These are phyloP conservation scores for Dorcoceras hygrometricum DNA, from an alignment of 257 asterid genomes.

Conservation along the genomic window DNA sequence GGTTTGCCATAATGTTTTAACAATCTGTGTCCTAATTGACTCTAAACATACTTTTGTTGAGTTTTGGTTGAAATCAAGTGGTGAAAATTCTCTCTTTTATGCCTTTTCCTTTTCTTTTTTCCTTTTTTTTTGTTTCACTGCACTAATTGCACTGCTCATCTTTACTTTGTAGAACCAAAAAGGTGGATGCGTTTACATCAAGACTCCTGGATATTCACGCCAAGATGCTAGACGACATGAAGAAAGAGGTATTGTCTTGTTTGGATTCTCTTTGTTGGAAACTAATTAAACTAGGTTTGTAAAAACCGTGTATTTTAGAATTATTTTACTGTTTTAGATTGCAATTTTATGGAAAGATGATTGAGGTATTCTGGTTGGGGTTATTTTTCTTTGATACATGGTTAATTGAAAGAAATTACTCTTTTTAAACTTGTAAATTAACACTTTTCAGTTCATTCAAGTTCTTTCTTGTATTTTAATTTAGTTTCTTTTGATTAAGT, in stretches of 20 bases:
- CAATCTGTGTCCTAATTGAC: neutral
- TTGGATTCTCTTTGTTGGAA: constrained; percentile 6
- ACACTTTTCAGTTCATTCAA: constrained; percentile 1
- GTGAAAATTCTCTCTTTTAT: constrained; percentile 3
- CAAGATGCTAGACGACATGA: constrained; percentile 50
- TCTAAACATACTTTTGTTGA: neutral
- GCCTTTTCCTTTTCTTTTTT: neutral
- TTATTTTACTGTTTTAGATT: constrained; percentile 1
- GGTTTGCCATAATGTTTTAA: constrained; percentile 10
- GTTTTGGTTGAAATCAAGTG: neutral
- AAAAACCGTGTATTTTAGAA: neutral
- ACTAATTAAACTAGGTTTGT: neutral
- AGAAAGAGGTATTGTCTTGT: constrained; percentile 46
- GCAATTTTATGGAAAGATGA: neutral
- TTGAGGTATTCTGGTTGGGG: constrained; percentile 18
- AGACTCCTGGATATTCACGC: constrained; percentile 62
- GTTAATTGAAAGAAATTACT: constrained; percentile 5
- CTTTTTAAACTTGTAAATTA: no score
- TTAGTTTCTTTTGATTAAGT: constrained; percentile 2
- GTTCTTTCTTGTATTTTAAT: neutral
- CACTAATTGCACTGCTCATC: constrained; percentile 13
- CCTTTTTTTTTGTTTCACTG: neutral
- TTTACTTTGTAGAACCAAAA: constrained; percentile 45
- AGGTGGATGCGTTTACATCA: constrained; percentile 51
- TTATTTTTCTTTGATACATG: neutral